Evolutionary conservation across 2,329 filamentous ascomycete genomes (phyloP), one percentile per base, ranked within the genome.

Genomic region (Phyllosticta capitalensis): DNA sequence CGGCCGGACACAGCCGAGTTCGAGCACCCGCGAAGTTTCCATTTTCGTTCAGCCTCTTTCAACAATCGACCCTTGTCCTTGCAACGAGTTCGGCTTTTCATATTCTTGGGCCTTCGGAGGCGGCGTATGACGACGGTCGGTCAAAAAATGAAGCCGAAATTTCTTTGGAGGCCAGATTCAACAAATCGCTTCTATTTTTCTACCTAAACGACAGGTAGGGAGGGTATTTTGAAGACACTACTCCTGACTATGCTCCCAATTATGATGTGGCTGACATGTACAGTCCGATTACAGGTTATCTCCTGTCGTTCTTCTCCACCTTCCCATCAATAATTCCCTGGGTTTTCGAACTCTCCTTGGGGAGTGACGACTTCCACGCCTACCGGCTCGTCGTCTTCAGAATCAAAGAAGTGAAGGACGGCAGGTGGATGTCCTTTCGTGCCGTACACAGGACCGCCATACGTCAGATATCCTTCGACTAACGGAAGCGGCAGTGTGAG

Each of bases 381-480:
- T n/a, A n/a, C 38, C n/a, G 38, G 38, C 5, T 57, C 38, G 10
- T 51, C 45, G 17, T 52, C 49, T 24, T 58, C 56, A 19, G 38
- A 1, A 26, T 60, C 59, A 6, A 55, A 59, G 17, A 51, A 55
- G 19, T 59, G 58, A 7, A 59, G 21, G 4, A 66, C 63, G 9
- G 59, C 17, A 2, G 65, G 64, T 45, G 61, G 59, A 52, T 62
- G 61, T 9, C 61, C 61, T 26, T 57, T 55, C 38, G 65, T 65
- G 0, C 77, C 77, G 64, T 75, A 76, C 5, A 75, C 76, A 54
- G 69, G 67, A 0, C 77, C 77, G 0, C 76, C 76, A 62, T 70
- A 79, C 2, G 67, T 68, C 55, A 80, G 65, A 64, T 79, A 80
- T 0, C 75, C 77, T n/a, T 69, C 56, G 10, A 74, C 71, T 50